These are phyloP conservation scores for Bipolaris sorokiniana DNA, from an alignment of 2,329 filamentous ascomycete genomes.

Conservation along the genomic window DNA sequence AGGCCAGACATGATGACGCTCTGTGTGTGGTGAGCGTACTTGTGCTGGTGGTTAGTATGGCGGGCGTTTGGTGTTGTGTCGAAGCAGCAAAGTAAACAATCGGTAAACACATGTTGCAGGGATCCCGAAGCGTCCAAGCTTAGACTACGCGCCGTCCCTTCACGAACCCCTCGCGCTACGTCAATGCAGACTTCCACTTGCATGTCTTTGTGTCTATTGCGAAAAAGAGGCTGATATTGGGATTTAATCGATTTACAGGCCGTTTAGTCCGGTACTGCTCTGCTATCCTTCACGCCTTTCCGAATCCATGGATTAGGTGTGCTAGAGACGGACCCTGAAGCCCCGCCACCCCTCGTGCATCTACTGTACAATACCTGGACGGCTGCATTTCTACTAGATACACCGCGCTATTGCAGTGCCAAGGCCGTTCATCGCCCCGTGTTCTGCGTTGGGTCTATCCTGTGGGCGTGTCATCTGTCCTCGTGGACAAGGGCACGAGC, in stretches of 20 bases:
- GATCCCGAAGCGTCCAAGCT: slow-evolving; percentile 3
- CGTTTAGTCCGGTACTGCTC: too few species aligned
- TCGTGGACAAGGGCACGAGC: slow-evolving; percentile 39
- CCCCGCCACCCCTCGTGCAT: slow-evolving; percentile 25
- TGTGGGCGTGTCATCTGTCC: slow-evolving; percentile 13
- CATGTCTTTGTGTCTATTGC: background rate
- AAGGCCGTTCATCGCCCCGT: background rate
- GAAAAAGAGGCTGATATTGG: background rate
- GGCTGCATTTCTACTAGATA: background rate
- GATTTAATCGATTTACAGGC: background rate
- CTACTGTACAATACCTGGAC: background rate
- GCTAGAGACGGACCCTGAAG: slow-evolving; percentile 3
- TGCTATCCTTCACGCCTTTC: background rate
- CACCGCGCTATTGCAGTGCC: background rate
- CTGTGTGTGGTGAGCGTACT: slow-evolving; percentile 23
- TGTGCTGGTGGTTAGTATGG: slow-evolving; percentile 24
- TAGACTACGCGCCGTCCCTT: slow-evolving; percentile 1
- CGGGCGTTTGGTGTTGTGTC: slow-evolving; percentile 15
- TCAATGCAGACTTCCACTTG: slow-evolving; percentile 11
- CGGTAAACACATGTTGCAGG: slow-evolving; percentile 20
- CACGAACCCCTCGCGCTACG: slow-evolving; percentile 15
- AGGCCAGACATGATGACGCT: slow-evolving; percentile 59
- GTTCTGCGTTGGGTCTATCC: background rate
- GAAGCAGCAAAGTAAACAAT: slow-evolving; percentile 31
- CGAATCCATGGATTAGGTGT: background rate